These are phyloP conservation scores for Gremmenia infestans DNA, from an alignment of 2,329 filamentous ascomycete genomes.

Conservation along the genomic window DNA sequence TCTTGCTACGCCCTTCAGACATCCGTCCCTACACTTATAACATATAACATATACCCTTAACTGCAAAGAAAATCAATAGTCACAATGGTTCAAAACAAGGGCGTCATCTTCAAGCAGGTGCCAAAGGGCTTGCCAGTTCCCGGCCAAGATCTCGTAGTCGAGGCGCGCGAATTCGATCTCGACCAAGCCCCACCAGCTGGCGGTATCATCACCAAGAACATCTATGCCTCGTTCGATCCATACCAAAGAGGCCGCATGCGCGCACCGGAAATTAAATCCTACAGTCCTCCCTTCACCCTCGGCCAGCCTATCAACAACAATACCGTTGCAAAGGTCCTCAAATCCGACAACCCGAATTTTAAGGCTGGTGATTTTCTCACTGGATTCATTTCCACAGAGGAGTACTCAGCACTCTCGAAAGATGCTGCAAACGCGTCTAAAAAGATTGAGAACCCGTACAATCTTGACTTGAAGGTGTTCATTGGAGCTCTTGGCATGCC, in stretches of 20 bases:
- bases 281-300: conserved; percentile 57
- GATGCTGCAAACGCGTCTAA: conserved; percentile 36
- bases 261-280: conserved; percentile 57
- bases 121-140: conserved; percentile 63
- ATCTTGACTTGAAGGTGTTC: conserved; percentile 62
- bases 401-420: conserved; percentile 58
- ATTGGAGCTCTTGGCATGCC: conserved; percentile 75
- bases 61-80: conserved; percentile 2
- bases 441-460: conserved; percentile 65
- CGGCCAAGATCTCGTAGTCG: conserved; percentile 65
- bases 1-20: too few relatives aligned
- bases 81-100: conserved; percentile 60
- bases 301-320: conserved; percentile 60
- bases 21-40: too few relatives aligned
- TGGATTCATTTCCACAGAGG: conserved; percentile 54
- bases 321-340: conserved; percentile 63
- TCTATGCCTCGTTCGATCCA: conserved; percentile 74
- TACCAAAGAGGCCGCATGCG: conserved; percentile 82
- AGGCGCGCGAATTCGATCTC: conserved; percentile 63
- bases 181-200: conserved; percentile 55
- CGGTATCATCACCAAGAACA: conserved; percentile 64
- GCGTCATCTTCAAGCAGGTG: conserved; percentile 65
- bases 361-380: conserved; percentile 62
- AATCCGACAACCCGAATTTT: conserved; percentile 60
- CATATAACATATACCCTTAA: not conserved